Percentiles rank a stretch among this genome's conserved stretches.
Evolutionary conservation across 2,329 filamentous ascomycete genomes (phyloP).

Genomic region (Claviceps pazoutovae): DNA sequence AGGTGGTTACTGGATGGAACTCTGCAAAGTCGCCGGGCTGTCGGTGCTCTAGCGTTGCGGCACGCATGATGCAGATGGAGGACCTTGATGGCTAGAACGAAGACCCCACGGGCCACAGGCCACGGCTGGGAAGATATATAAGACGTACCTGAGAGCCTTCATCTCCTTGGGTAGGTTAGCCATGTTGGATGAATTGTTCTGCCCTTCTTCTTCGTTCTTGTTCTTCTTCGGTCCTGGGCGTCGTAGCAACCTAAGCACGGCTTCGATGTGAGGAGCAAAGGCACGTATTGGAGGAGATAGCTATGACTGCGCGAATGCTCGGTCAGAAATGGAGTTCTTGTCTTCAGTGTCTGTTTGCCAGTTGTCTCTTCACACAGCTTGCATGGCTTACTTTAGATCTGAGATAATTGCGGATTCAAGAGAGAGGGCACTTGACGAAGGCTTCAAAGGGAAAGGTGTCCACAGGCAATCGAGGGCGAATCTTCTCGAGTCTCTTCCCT

Average conservation of each 20-base stretch:
- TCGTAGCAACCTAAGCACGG: neutral
- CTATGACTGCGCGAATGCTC: neutral
- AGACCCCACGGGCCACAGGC: neutral
- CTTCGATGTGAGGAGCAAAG: neutral
- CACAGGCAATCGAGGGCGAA: neutral
- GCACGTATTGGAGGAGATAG: neutral
- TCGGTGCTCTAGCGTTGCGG: neutral
- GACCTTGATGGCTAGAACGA: slow-evolving; percentile 11
- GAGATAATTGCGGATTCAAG: neutral
- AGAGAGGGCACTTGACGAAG: neutral
- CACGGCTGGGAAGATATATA: slow-evolving; percentile 5
- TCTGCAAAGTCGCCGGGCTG: neutral
- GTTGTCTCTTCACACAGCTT: neutral
- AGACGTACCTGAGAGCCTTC: slow-evolving; percentile 46
- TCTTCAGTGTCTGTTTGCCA: neutral
- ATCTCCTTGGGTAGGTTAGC: slow-evolving; percentile 36
- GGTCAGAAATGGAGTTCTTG: neutral
- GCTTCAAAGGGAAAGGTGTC: neutral
- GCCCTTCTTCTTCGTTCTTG: neutral
- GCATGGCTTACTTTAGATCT: neutral
- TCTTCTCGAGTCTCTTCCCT: neutral
- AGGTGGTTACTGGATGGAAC: neutral
- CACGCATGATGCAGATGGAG: neutral
- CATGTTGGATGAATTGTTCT: slow-evolving; percentile 9
- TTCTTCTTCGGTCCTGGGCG: neutral